Base-by-base conservation (phyloP, 2,329 filamentous ascomycete species). In the Aureobasidium uvarum region DNA sequence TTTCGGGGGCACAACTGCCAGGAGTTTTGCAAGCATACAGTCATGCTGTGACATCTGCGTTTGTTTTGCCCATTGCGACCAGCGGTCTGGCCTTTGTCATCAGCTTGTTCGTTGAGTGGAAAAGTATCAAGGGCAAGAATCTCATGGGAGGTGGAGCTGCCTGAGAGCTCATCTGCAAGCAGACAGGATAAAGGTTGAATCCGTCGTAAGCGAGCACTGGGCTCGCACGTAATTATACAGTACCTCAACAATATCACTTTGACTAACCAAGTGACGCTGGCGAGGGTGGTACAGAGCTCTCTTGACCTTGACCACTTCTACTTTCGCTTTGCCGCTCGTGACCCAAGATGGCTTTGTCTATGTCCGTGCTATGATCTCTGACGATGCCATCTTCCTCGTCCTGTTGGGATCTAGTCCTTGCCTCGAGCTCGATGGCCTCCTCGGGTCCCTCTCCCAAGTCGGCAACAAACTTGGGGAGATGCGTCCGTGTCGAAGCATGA, bases 21-120 rank as follows among this genome's bases (percentile, higher is more conserved):
- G 76, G 78, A 0, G 86, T 92, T 8, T 77, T 87, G 2, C 68
- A 77, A 0, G 88, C 86, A 0, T 91, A 91, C 77, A 90, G 90
- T 71, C 72, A 79, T 25, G 80, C 87, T 0, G 74, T 91, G 43
- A 81, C 81, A 1, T 76, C 81, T 66, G 82, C 83, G 0, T 91
- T 89, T 72, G 82, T 85, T 66, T 83, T 90, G 11, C 82, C 81
- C 1, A 77, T 88, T 10, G 81, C 83, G 1, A 77, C 87, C 70
- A 79, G 81, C 0, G 78, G 78, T 8, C 65, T 87, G 11, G 82
- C 80, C 4, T 78, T 89, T 16, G 43, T 88, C 7, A 86, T 84
- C 0, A 79, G 82, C 0, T 70, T 81, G 1, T 76, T 79, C 7
- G 82, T 90, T 70, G 84, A 90, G 76, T 90, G 86, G 86, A 83